These are phyloP conservation scores for Dictyostelium brefeldianum DNA, from an alignment of 78 protist genomes.

Conservation along the genomic window DNA sequence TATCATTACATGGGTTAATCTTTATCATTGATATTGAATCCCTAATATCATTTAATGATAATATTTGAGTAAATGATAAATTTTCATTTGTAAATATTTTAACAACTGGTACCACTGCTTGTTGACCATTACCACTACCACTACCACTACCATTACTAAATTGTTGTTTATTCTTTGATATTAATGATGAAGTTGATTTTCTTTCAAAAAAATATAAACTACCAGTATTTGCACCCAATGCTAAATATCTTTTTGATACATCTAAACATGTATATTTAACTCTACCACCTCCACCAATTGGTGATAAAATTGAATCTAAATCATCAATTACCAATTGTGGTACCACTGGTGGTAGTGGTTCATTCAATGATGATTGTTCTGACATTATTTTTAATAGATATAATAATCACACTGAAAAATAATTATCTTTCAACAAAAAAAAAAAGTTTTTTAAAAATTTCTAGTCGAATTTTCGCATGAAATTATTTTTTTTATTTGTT, in stretches of 20 bases:
- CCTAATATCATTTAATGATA: conserved; percentile 68
- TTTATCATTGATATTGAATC: conserved; percentile 29
- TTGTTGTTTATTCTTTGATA: not conserved
- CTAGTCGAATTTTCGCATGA: no score
- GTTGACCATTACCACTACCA: not conserved
- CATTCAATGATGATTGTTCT: no score
- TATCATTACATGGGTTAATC: conserved; percentile 55
- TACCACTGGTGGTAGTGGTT: not conserved
- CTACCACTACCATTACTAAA: no score
- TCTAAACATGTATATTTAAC: conserved; percentile 77
- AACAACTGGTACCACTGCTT: not conserved
- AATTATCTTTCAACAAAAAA: no score
- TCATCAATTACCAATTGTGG: conserved; percentile 30
- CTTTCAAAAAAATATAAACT: conserved; percentile 69
- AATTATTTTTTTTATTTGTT: no score
- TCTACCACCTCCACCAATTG: conserved; percentile 69
- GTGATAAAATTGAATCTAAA: conserved; percentile 58
- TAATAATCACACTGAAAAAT: no score
- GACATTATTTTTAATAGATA: no score
- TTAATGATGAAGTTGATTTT: conserved; percentile 10
- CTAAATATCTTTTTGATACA: conserved; percentile 54
- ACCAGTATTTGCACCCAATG: conserved; percentile 78
- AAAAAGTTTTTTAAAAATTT: no score
- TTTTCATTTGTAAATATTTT: conserved; percentile 31
- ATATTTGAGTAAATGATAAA: conserved; percentile 47